A percentile compares a stretch with the other conserved stretches of the same genome.
Conservation (phyloP, 345 rosid genomes). For the Alliaria petiolata region DNA sequence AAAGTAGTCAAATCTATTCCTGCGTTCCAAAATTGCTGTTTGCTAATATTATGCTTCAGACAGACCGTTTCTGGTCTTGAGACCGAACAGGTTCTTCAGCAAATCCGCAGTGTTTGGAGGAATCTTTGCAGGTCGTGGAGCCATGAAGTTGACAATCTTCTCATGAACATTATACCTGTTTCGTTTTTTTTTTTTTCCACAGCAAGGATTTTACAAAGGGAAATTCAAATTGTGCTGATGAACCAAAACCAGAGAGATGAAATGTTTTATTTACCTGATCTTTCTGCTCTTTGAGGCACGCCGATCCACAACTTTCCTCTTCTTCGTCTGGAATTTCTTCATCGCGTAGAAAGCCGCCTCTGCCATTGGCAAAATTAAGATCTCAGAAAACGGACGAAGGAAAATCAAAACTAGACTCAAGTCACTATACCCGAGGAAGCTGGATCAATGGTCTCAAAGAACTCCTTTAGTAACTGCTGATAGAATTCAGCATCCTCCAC, state of each 20-base stretch:
- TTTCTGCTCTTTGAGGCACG: constrained; percentile 90
- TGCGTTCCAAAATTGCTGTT: constrained; percentile 4
- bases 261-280: constrained; percentile 51
- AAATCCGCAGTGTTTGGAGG: constrained; percentile 72
- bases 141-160: constrained; percentile 85
- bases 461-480: constrained; percentile 80
- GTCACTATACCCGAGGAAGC: constrained; percentile 54
- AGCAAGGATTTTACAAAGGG: not conserved
- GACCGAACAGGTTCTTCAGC: constrained; percentile 76
- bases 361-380: constrained; percentile 29
- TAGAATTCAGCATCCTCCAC: constrained; percentile 85
- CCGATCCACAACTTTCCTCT: constrained; percentile 81
- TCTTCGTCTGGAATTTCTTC: constrained; percentile 70
- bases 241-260: not conserved
- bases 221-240: not conserved
- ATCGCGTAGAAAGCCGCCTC: constrained; percentile 70
- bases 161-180: constrained; percentile 78
- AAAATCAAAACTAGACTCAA: not conserved
- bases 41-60: constrained; percentile 12
- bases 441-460: constrained; percentile 74
- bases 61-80: constrained; percentile 38
- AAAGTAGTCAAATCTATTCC: not conserved
- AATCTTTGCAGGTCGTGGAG: constrained; percentile 50
- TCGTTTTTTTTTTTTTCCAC: not conserved
- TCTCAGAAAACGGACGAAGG: not conserved